Evolutionary conservation across 768 basidiomycete genomes (phyloP).

Genomic region (Rhodosporidiobolus sp.): DNA sequence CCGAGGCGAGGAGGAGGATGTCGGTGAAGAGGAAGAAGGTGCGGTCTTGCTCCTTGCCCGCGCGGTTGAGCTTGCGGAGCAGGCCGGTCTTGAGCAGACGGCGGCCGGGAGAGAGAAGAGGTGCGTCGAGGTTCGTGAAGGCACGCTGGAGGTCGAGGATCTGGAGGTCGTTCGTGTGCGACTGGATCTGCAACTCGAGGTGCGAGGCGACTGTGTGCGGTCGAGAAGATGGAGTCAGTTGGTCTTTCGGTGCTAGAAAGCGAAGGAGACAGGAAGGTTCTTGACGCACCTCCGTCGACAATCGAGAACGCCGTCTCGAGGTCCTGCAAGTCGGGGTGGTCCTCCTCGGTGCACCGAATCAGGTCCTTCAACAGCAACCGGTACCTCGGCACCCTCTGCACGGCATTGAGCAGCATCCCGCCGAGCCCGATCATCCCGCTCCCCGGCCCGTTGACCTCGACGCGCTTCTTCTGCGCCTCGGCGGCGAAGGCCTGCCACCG

Average conservation of each 20-base stretch:
- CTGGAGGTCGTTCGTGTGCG: slow-evolving; percentile 68
- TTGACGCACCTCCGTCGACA: slow-evolving; percentile 38
- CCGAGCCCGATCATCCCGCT: slow-evolving; percentile 35
- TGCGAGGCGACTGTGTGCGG: slow-evolving; percentile 37
- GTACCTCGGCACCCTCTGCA: slow-evolving; percentile 45
- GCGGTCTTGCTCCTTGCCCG: slow-evolving; percentile 54
- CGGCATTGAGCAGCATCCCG: slow-evolving; percentile 40
- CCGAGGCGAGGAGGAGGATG: slow-evolving; percentile 58
- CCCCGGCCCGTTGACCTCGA: not conserved
- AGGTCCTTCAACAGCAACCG: slow-evolving; percentile 38
- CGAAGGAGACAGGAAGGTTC: not conserved
- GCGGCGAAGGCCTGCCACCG: slow-evolving; percentile 15
- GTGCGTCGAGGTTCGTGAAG: slow-evolving; percentile 71
- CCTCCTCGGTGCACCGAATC: slow-evolving; percentile 33
- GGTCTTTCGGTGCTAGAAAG: no score
- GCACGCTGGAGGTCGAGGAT: slow-evolving; percentile 75
- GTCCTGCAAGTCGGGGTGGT: slow-evolving; percentile 32
- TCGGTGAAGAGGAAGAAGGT: slow-evolving; percentile 82
- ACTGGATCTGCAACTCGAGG: slow-evolving; percentile 40
- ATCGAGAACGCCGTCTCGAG: slow-evolving; percentile 29
- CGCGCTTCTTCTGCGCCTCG: not conserved
- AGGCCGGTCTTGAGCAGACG: slow-evolving; percentile 62
- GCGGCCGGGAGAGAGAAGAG: slow-evolving; percentile 77
- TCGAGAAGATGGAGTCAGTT: not conserved
- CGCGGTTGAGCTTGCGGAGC: slow-evolving; percentile 40